phyloP scores from a whole-genome alignment of 2,329 filamentous ascomycete species.

The Trichoderma harzianum region DNA sequence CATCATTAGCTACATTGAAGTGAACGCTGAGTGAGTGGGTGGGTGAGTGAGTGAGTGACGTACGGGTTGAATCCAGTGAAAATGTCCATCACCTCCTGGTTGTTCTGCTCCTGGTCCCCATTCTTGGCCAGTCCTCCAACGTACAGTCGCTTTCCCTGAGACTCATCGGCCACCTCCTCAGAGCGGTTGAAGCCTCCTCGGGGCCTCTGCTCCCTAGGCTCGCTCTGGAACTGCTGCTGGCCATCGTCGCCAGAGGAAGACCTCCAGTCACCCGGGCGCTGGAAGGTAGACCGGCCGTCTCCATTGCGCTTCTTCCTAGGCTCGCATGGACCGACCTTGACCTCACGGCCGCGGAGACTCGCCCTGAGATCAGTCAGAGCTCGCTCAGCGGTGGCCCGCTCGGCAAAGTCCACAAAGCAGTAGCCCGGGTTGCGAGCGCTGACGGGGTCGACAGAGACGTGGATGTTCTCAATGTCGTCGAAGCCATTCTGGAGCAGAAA shows the following conservation, averaged over 20 bases:
- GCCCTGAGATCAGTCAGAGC: slow-evolving; percentile 53
- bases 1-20: not conserved
- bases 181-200: slow-evolving; percentile 32
- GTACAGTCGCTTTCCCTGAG: slow-evolving; percentile 42
- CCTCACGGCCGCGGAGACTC: slow-evolving; percentile 52
- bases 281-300: slow-evolving; percentile 29
- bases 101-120: slow-evolving; percentile 46
- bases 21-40: not conserved
- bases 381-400: slow-evolving; percentile 51
- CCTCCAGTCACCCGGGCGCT: slow-evolving; percentile 46
- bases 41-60: slow-evolving; percentile 27
- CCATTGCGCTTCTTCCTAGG: slow-evolving; percentile 41
- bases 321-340: slow-evolving; percentile 64
- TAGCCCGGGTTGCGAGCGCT: slow-evolving; percentile 68
- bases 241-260: slow-evolving; percentile 20
- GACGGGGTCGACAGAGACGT: slow-evolving; percentile 67
- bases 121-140: slow-evolving; percentile 50
- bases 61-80: slow-evolving; percentile 43
- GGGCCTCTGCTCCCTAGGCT: slow-evolving; percentile 26
- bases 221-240: slow-evolving; percentile 12
- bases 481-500: slow-evolving; percentile 46
- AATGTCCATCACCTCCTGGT: slow-evolving; percentile 44
- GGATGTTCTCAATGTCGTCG: slow-evolving; percentile 50
- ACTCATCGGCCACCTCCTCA: slow-evolving; percentile 27
- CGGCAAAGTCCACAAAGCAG: slow-evolving; percentile 68